Conservation (phyloP, 2,329 filamentous ascomycete species). For the Capronia coronata region DNA sequence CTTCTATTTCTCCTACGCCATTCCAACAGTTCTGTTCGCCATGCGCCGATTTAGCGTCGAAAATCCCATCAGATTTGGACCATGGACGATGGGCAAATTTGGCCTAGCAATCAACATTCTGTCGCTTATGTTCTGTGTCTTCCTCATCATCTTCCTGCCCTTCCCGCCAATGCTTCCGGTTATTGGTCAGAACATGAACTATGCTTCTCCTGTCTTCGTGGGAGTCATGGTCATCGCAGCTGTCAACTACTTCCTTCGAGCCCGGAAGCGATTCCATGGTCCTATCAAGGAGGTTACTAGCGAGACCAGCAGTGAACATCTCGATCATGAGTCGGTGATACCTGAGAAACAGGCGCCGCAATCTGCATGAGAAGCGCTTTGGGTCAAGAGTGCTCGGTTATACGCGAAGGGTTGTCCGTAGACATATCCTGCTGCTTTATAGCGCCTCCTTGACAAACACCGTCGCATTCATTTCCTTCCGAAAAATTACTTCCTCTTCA, state of each 20-base stretch:
- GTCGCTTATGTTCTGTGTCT: conserved; percentile 31
- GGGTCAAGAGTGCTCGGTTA: not conserved
- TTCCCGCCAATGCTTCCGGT: conserved; percentile 34
- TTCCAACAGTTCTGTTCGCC: conserved; percentile 19
- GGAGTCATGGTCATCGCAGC: conserved; percentile 19
- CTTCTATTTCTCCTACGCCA: conserved; percentile 25
- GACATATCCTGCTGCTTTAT: too few relatives aligned
- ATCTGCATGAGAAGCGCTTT: conserved; percentile 2
- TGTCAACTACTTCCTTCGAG: conserved; percentile 16
- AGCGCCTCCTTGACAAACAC: too few relatives aligned
- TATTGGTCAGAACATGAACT: conserved; percentile 35
- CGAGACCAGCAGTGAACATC: conserved; percentile 18
- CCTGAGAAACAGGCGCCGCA: conserved; percentile 8
- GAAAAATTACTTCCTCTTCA: too few relatives aligned
- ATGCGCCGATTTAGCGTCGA: conserved; percentile 9
- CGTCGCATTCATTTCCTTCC: too few relatives aligned
- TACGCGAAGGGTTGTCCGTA: too few relatives aligned
- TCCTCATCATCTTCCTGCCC: conserved; percentile 33
- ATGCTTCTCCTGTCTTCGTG: conserved; percentile 21
- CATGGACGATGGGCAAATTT: conserved; percentile 31
- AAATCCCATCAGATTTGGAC: conserved; percentile 27
- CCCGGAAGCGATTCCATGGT: conserved; percentile 17
- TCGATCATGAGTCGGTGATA: conserved; percentile 11
- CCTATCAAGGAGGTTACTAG: conserved; percentile 22
- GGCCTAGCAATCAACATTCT: conserved; percentile 32